Conservation (phyloP, 2,329 filamentous ascomycete species). For the Blastomyces emzantsi region DNA sequence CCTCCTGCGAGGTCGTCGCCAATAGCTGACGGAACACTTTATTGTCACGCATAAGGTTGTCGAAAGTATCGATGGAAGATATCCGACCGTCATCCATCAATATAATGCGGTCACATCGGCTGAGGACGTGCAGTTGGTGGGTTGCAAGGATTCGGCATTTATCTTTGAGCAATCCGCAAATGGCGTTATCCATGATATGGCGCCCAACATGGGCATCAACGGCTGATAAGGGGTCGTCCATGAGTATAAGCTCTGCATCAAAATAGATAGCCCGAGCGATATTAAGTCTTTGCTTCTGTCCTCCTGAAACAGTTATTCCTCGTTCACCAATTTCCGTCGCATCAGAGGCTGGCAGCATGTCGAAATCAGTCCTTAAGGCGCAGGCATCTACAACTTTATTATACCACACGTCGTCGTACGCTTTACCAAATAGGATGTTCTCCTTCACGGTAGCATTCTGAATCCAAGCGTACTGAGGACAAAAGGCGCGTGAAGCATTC, state of each 20-base stretch:
- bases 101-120: slow-evolving; percentile 81
- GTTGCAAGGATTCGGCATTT: slow-evolving; percentile 90
- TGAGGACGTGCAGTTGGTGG: slow-evolving; percentile 89
- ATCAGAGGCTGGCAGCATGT: slow-evolving; percentile 87
- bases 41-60: slow-evolving; percentile 73
- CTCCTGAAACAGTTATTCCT: slow-evolving; percentile 90
- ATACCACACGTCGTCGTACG: slow-evolving; percentile 69
- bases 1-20: slow-evolving; percentile 64
- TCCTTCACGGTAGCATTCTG: slow-evolving; percentile 81
- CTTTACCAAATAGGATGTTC: slow-evolving; percentile 86
- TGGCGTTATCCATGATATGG: slow-evolving; percentile 86
- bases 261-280: slow-evolving; percentile 73
- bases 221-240: slow-evolving; percentile 55
- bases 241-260: slow-evolving; percentile 52
- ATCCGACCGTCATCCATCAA: slow-evolving; percentile 86
- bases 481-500: slow-evolving; percentile 77
- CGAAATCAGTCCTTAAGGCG: slow-evolving; percentile 72
- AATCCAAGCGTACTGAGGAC: slow-evolving; percentile 96
- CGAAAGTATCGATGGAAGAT: slow-evolving; percentile 78
- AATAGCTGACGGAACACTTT: slow-evolving; percentile 73
- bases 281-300: slow-evolving; percentile 90
- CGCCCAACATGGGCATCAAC: slow-evolving; percentile 51
- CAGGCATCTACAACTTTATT: slow-evolving; percentile 76
- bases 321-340: slow-evolving; percentile 89
- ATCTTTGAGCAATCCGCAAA: slow-evolving; percentile 75